Percentiles rank a stretch among this genome's conserved stretches.
phyloP scores from a whole-genome alignment of 2,329 filamentous ascomycete genomes.

The Cladosporium colombiae region DNA sequence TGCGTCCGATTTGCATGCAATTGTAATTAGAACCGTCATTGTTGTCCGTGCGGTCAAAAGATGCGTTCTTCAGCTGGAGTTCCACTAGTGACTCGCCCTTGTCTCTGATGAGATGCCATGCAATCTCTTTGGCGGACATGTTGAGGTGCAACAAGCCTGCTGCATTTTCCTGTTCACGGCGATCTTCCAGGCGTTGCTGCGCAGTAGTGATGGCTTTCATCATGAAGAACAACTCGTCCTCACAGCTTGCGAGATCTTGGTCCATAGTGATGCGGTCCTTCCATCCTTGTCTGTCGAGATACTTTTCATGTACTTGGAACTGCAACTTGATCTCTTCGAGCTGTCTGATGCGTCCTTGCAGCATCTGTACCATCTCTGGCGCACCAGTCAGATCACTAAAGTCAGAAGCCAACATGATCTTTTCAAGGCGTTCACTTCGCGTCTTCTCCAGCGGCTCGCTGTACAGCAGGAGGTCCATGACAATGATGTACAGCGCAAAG shows the following conservation, averaged over 20 bases:
- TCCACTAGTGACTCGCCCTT: conserved; percentile 81
- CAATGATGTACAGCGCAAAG: conserved; percentile 97
- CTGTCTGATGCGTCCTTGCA: conserved; percentile 90
- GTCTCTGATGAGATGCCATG: conserved; percentile 93
- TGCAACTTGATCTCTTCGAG: conserved; percentile 95
- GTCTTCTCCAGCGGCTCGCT: conserved; percentile 96
- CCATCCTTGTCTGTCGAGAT: conserved; percentile 87
- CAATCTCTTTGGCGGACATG: conserved; percentile 90
- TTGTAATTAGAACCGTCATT: conserved; percentile 97
- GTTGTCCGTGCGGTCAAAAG: conserved; percentile 95
- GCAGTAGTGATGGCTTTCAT: conserved; percentile 99
- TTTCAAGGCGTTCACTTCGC: conserved; percentile 90
- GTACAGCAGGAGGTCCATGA: conserved; percentile 92
- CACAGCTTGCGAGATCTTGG: conserved; percentile 81
- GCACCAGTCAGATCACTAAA: conserved; percentile 95
- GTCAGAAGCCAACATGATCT: conserved; percentile 98
- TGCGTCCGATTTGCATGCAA: conserved; percentile 80
- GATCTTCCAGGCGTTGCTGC: conserved; percentile 80
- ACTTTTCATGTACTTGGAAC: conserved; percentile 89
- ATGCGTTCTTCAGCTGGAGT: conserved; percentile 84
- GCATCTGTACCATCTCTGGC: conserved; percentile 84
- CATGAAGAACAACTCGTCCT: conserved; percentile 98
- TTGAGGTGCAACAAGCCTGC: conserved; percentile 87
- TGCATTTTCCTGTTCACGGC: conserved; percentile 61
- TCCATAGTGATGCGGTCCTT: conserved; percentile 87